phyloP scores from a whole-genome alignment of 305 asterid species.

The Galium porrigens region DNA sequence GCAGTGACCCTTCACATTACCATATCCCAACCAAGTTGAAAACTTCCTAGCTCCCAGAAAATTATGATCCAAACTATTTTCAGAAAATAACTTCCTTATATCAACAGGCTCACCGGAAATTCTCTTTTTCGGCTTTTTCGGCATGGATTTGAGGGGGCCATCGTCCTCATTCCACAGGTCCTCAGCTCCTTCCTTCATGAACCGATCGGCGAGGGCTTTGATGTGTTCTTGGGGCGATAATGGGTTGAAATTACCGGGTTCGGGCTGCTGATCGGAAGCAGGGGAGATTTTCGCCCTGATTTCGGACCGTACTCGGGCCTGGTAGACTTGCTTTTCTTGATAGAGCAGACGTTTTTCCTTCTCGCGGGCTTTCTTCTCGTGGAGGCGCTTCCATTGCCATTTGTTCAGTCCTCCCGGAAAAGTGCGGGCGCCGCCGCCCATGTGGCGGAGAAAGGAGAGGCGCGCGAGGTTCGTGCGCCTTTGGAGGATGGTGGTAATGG shows the following conservation, averaged over 20 bases:
- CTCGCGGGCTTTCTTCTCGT: conserved; percentile 81
- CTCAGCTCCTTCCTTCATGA: conserved; percentile 88
- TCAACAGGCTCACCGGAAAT: conserved; percentile 32
- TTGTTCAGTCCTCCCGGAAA: conserved; percentile 90
- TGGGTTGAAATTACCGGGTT: conserved; percentile 28
- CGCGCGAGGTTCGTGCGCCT: conserved; percentile 19
- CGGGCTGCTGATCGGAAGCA: conserved; percentile 17
- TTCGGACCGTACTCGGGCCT: conserved; percentile 65
- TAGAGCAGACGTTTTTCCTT: conserved; percentile 71
- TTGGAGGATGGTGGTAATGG: conserved; percentile 23
- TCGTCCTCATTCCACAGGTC: conserved; percentile 85
- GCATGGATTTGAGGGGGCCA: conserved; percentile 35
- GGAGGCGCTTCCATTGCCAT: conserved; percentile 98
- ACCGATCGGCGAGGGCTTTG: conserved; percentile 76
- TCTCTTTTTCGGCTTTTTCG: conserved; percentile 19
- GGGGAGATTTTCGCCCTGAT: conserved; percentile 46
- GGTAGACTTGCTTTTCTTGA: conserved; percentile 76
- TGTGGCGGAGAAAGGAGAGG: conserved; percentile 38
- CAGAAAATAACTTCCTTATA: conserved; percentile 30
- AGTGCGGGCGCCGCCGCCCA: conserved; percentile 94
- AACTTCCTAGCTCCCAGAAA: conserved; percentile 14
- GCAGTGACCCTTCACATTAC: conserved; percentile 1
- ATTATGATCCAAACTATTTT: conserved; percentile 14
- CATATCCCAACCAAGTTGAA: conserved; percentile 14
- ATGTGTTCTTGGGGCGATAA: conserved; percentile 58